phyloP scores from a whole-genome alignment of 2,329 filamentous ascomycete genomes.

The Hortaea werneckii region DNA sequence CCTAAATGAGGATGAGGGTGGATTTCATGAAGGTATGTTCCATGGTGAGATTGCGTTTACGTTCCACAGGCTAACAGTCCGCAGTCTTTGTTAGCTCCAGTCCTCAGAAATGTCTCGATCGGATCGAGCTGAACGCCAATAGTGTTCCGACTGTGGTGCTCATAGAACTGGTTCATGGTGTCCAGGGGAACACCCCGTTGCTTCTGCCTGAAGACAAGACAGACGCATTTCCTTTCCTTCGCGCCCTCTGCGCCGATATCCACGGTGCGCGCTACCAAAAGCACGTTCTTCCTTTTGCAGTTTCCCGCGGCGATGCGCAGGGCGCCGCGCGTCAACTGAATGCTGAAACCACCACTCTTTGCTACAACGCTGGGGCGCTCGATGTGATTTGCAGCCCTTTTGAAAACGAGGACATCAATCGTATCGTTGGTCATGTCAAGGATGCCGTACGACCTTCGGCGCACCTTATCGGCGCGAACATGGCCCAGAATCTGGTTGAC shows the following conservation, averaged over 20 bases:
- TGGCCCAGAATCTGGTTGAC: conserved; percentile 22
- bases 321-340: conserved; percentile 7
- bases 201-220: conserved; percentile 3
- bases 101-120: conserved; percentile 14
- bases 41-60: neutral
- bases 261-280: conserved; percentile 16
- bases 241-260: conserved; percentile 13
- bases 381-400: conserved; percentile 79
- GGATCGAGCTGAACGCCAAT: conserved; percentile 16
- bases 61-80: conserved; percentile 5
- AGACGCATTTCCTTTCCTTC: conserved; percentile 14
- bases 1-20: conserved; percentile 23
- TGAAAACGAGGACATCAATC: conserved; percentile 44
- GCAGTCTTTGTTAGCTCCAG: conserved; percentile 22
- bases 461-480: conserved; percentile 17
- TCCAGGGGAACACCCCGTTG: conserved; percentile 1
- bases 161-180: conserved; percentile 12
- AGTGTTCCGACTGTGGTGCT: conserved; percentile 18
- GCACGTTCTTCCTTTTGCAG: conserved; percentile 21
- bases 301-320: conserved; percentile 7
- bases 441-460: conserved; percentile 19
- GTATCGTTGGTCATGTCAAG: conserved; percentile 22
- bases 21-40: conserved; percentile 21
- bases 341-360: conserved; percentile 32
- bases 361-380: conserved; percentile 73